Percentiles rank a stretch among this genome's conserved stretches.
Conservation (phyloP, 192 early-diverging fungal genomes). For the Coemansia sp. region DNA sequence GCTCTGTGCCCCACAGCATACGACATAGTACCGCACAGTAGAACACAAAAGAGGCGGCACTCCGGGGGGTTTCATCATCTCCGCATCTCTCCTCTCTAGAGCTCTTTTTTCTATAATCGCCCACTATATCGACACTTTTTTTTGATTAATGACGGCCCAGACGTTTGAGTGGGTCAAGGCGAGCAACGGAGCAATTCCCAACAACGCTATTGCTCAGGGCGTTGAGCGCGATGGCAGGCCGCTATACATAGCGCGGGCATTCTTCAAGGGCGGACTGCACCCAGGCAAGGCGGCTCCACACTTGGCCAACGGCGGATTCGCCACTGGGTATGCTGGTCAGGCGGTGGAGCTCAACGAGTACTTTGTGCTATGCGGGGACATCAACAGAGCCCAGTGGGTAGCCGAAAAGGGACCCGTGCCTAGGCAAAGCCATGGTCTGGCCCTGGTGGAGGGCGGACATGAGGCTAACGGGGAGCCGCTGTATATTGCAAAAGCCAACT, state of each 20-base stretch:
- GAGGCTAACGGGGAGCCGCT: conserved; percentile 39
- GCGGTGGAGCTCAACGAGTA: conserved; percentile 47
- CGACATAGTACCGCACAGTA: no score
- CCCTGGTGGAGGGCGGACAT: conserved; percentile 30
- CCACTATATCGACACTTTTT: background rate
- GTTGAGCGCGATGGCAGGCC: conserved; percentile 54
- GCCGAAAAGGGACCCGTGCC: conserved; percentile 33
- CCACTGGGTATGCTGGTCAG: conserved; percentile 54
- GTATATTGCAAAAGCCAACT: conserved; percentile 34
- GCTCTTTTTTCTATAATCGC: background rate
- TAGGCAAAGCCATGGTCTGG: background rate
- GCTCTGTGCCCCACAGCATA: no score
- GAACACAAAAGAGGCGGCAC: no score
- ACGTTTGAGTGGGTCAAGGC: conserved; percentile 31
- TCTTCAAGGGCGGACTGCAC: conserved; percentile 50
- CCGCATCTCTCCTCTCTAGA: no score
- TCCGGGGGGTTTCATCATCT: no score
- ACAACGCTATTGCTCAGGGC: conserved; percentile 50
- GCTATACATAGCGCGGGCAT: conserved; percentile 56
- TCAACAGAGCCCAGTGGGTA: conserved; percentile 53
- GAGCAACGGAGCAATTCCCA: conserved; percentile 26
- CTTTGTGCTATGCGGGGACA: conserved; percentile 58
- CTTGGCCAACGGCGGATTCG: conserved; percentile 46
- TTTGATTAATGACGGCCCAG: background rate
- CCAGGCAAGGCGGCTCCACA: conserved; percentile 54